These are phyloP conservation scores for Populus tremula DNA, from an alignment of 345 rosid species.

Conservation along the genomic window DNA sequence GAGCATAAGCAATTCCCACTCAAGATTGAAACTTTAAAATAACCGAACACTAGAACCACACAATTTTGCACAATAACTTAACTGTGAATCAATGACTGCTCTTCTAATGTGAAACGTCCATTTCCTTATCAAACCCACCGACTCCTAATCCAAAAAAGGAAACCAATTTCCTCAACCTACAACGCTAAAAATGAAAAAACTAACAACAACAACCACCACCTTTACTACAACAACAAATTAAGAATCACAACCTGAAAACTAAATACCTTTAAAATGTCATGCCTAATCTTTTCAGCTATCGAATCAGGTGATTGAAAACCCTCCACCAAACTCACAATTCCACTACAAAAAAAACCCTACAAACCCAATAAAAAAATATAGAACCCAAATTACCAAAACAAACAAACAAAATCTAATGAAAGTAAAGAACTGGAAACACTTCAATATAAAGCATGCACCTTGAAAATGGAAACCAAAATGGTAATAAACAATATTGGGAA, in stretches of 20 bases:
- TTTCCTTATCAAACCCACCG: conserved; percentile 4
- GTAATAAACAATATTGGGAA: background rate
- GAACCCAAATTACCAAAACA: background rate
- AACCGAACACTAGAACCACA: conserved; percentile 9
- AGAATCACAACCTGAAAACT: background rate
- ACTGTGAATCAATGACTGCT: conserved; percentile 6
- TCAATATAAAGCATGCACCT: conserved; percentile 31
- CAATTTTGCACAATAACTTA: conserved; percentile 1
- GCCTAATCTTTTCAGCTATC: background rate
- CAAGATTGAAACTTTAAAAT: conserved; percentile 7
- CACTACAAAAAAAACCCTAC: conserved; percentile 10
- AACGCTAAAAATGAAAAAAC: background rate
- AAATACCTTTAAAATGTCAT: background rate
- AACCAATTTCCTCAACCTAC: background rate
- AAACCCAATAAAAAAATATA: background rate
- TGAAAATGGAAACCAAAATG: background rate
- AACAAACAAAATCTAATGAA: background rate
- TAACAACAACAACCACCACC: background rate
- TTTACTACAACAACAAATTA: background rate
- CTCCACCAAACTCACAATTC: background rate
- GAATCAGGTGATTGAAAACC: conserved; percentile 5
- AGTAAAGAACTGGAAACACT: background rate
- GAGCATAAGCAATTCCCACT: background rate
- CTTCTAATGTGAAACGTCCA: background rate
- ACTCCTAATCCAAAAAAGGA: background rate